Percentiles rank a stretch among this genome's conserved stretches.
Evolutionary conservation across 208 protist genomes (phyloP).

Genomic region (Wallacemonas collosoma): DNA sequence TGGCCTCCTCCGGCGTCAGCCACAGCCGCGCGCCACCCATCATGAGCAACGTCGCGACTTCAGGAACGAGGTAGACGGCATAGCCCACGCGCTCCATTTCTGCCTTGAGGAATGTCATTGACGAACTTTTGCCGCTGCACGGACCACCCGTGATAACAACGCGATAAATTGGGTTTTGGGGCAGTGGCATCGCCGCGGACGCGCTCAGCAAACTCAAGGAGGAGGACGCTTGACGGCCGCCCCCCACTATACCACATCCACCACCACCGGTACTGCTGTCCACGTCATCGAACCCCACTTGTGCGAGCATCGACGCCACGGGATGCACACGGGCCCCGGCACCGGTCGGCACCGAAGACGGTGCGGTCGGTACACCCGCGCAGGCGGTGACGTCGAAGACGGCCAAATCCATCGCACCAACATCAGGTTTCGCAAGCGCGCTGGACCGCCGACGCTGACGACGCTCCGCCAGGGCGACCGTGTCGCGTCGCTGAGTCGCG

Average conservation of each 20-base stretch:
- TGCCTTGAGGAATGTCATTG: conserved; percentile 27
- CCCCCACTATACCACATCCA: background rate
- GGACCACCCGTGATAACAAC: conserved; percentile 60
- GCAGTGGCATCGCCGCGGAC: conserved; percentile 18
- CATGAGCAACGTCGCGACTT: conserved; percentile 54
- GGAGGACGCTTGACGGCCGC: background rate
- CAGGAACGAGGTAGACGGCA: conserved; percentile 50
- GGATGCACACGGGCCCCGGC: background rate
- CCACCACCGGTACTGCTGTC: background rate
- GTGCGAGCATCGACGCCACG: conserved; percentile 1
- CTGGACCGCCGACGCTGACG: background rate
- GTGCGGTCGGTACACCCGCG: background rate
- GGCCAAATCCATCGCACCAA: conserved; percentile 6
- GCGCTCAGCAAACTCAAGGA: conserved; percentile 9
- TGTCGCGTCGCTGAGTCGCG: conserved; percentile 10
- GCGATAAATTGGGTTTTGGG: conserved; percentile 39
- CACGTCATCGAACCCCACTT: conserved; percentile 4
- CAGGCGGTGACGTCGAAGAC: background rate
- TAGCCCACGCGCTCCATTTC: conserved; percentile 32
- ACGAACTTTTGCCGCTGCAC: conserved; percentile 56
- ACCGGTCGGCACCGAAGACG: background rate
- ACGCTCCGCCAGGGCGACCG: conserved; percentile 6
- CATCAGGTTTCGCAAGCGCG: background rate
- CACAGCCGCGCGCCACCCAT: conserved; percentile 36
- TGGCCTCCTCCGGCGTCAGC: conserved; percentile 25